Evolutionary conservation across 352 stramenopile species (phyloP).

Genomic region (Phytopythium chamaehyphon): DNA sequence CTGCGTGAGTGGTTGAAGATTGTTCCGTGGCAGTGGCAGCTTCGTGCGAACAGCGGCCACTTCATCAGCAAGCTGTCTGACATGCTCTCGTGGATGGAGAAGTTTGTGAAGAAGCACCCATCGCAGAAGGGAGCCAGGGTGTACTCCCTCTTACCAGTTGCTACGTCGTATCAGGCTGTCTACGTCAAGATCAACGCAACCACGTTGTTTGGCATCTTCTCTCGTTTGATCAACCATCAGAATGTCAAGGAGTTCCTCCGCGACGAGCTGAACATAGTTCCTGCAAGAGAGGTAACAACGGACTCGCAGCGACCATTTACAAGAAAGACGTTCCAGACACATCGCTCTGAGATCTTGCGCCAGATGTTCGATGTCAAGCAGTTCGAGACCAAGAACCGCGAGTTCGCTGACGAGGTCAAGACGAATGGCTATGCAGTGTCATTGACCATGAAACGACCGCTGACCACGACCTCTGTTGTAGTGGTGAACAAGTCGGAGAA

Average conservation of each 20-base stretch:
- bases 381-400: slow-evolving; percentile 8
- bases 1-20: slow-evolving; percentile 7
- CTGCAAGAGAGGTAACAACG: background rate
- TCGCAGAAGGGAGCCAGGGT: slow-evolving; percentile 3
- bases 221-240: slow-evolving; percentile 4
- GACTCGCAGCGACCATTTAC: background rate
- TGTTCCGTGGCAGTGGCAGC: slow-evolving; percentile 4
- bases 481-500: background rate
- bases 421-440: slow-evolving; percentile 8
- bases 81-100: slow-evolving; percentile 4
- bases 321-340: background rate
- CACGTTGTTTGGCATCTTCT: slow-evolving; percentile 6
- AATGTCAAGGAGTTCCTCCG: background rate
- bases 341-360: slow-evolving; percentile 3
- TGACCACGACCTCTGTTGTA: background rate
- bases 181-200: slow-evolving; percentile 13
- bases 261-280: slow-evolving; percentile 1
- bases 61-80: slow-evolving; percentile 2
- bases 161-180: slow-evolving; percentile 3
- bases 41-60: slow-evolving; percentile 3
- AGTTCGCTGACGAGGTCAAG: slow-evolving; percentile 10
- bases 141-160: slow-evolving; percentile 9
- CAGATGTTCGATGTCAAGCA: slow-evolving; percentile 6
- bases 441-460: slow-evolving; percentile 3
- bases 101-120: slow-evolving; percentile 2